A percentile compares a stretch with the other conserved stretches of the same genome.
Evolutionary conservation across 768 basidiomycete genomes (phyloP).

Genomic region (Pleurotus tuoliensis): DNA sequence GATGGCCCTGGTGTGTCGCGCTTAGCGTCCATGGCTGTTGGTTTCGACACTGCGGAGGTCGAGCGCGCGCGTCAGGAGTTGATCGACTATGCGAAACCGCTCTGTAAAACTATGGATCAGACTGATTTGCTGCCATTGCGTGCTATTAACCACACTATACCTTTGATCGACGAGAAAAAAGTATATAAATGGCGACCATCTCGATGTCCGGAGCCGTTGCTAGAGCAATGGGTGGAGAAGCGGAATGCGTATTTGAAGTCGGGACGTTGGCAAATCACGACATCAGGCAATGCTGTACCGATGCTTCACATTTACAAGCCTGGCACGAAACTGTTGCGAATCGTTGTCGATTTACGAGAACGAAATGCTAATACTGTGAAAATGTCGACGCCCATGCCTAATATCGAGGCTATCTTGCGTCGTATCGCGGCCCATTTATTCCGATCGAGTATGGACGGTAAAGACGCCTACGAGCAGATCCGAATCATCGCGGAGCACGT

Average conservation of each 20-base stretch:
- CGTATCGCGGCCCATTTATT: too few relatives aligned
- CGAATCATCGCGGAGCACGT: slow-evolving; percentile 24
- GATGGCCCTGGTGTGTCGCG: slow-evolving; percentile 2
- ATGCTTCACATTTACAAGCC: slow-evolving; percentile 16
- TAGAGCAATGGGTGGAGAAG: slow-evolving; percentile 25
- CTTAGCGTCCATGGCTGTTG: too few relatives aligned
- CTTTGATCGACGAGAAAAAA: slow-evolving; percentile 30
- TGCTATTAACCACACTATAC: slow-evolving; percentile 38
- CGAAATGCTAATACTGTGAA: too few relatives aligned
- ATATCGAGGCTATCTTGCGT: too few relatives aligned
- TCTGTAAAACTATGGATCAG: slow-evolving; percentile 23
- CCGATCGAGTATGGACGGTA: slow-evolving; percentile 19
- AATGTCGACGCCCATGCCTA: too few relatives aligned
- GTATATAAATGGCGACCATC: slow-evolving; percentile 29
- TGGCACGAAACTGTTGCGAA: too few relatives aligned
- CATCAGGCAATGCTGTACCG: slow-evolving; percentile 28
- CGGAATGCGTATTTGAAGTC: slow-evolving; percentile 22
- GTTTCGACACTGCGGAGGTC: neutral
- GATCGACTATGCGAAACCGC: slow-evolving; percentile 16
- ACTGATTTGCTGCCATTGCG: slow-evolving; percentile 31
- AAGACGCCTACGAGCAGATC: slow-evolving; percentile 40
- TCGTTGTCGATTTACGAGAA: too few relatives aligned
- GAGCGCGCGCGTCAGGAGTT: slow-evolving; percentile 14
- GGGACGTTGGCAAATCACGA: slow-evolving; percentile 25
- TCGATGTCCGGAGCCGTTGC: slow-evolving; percentile 33